Conservation (phyloP, 1,284 basidiomycete species). For the Trichosporon sp. region DNA sequence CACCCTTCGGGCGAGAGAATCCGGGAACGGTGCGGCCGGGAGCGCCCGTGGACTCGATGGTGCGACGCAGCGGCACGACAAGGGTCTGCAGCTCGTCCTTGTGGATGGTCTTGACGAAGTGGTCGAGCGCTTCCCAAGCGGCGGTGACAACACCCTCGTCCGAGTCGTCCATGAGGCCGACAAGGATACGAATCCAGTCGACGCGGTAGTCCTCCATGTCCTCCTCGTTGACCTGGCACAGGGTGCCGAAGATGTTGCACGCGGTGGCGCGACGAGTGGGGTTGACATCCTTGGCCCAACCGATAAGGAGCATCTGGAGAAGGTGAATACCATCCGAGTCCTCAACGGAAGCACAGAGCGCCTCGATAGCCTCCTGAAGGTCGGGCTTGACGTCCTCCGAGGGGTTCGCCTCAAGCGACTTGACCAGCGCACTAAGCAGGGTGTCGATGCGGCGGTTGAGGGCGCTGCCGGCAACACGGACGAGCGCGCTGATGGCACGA, state of each 20-base stretch:
- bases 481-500: slow-evolving; percentile 81
- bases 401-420: slow-evolving; percentile 57
- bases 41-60: slow-evolving; percentile 78
- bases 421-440: slow-evolving; percentile 71
- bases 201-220: slow-evolving; percentile 79
- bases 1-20: slow-evolving; percentile 83
- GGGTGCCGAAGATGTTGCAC: slow-evolving; percentile 69
- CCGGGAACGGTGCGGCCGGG: slow-evolving; percentile 77
- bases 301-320: slow-evolving; percentile 80
- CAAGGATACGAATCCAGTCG: slow-evolving; percentile 92
- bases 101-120: slow-evolving; percentile 81
- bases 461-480: slow-evolving; percentile 86
- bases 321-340: slow-evolving; percentile 83
- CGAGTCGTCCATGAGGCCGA: slow-evolving; percentile 78
- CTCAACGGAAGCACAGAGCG: slow-evolving; percentile 69
- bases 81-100: slow-evolving; percentile 90
- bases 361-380: slow-evolving; percentile 67
- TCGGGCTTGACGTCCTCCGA: slow-evolving; percentile 67
- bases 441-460: slow-evolving; percentile 75
- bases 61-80: slow-evolving; percentile 80
- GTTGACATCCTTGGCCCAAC: slow-evolving; percentile 75
- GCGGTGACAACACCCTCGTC: slow-evolving; percentile 70
- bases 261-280: slow-evolving; percentile 70
- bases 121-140: slow-evolving; percentile 78
- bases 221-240: slow-evolving; percentile 71